Evolutionary conservation across 1,139 yeast species (phyloP), one percentile per base, ranked within the genome.

Genomic region (Magnusiomyces fungicola): DNA sequence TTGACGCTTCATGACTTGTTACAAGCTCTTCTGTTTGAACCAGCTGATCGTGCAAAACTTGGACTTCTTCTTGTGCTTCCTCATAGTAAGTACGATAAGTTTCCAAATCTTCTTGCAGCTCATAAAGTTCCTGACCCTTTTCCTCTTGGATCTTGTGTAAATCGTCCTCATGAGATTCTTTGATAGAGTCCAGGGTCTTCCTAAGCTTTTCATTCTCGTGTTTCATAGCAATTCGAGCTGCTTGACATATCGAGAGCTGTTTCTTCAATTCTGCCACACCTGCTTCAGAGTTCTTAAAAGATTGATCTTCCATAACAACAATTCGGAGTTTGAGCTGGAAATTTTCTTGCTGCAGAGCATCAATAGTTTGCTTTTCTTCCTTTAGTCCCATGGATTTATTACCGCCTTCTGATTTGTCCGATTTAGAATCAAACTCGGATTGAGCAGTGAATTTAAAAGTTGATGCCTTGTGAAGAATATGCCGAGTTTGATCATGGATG

Each of bases 181-280:
- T 41, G 9, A 41, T 19, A 5, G 34, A 16, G 14, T 48, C 30
- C 25, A 56, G 37, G 4, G 55, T 56, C 23, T 47, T 38, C 9
- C 59, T 39, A 22, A 56, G 48, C 44, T 54, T 56, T 18, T 54
- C 55, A 33, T 52, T 56, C 34, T 56, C 59, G 32, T 42, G 53
- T 30, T 52, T 54, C 43, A 51, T 46, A 10, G 53, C 45, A 21
- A 52, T 46, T 12, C 53, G 51, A 3, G 54, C 52, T 2, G 58
- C 54, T 40, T 56, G 55, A 4, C 54, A 47, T 9, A 52, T 56
- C 2, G 53, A 55, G n/a, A 56, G 47, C 37, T 50, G 50, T 27
- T 50, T 55, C 33, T 51, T 43, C 19, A 56, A 48, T 25, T 56
- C 56, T 1, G 56, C 56, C 3, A 56, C 54, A 1, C 58, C 58